Conservation (phyloP, 805 yeast genomes). For the Candida berthetii region DNA sequence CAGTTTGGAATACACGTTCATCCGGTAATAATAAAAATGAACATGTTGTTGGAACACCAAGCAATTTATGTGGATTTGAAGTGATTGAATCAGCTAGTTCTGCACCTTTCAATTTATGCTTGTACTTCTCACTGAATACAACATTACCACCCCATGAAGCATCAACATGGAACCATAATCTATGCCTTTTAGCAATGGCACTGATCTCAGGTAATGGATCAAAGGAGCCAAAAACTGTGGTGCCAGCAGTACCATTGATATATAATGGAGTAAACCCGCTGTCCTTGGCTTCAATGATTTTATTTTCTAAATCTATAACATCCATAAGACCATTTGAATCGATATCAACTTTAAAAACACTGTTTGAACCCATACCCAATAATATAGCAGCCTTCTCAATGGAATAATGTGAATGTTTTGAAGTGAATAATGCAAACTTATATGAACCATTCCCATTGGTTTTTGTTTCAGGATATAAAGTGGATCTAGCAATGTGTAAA, state of each 20-base stretch:
- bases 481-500: constrained; percentile 68
- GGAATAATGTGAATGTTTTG: constrained; percentile 72
- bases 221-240: constrained; percentile 82
- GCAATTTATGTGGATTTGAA: constrained; percentile 80
- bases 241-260: constrained; percentile 82
- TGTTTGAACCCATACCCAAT: constrained; percentile 59
- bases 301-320: constrained; percentile 34
- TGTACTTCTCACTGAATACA: constrained; percentile 49
- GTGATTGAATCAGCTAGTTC: constrained; percentile 72
- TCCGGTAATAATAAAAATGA: constrained; percentile 73
- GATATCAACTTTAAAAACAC: constrained; percentile 61
- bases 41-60: constrained; percentile 78
- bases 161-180: constrained; percentile 78
- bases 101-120: constrained; percentile 46
- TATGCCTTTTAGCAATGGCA: constrained; percentile 42
- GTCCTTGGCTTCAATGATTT: constrained; percentile 34
- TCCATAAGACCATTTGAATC: constrained; percentile 51
- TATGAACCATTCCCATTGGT: constrained; percentile 43
- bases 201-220: constrained; percentile 60
- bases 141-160: constrained; percentile 93
- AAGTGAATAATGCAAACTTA: constrained; percentile 65
- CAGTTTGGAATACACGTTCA: constrained; percentile 54
- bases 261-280: constrained; percentile 70
- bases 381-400: constrained; percentile 78
- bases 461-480: constrained; percentile 65